Conservation (phyloP, 345 rosid species). For the Brassica rapa region DNA sequence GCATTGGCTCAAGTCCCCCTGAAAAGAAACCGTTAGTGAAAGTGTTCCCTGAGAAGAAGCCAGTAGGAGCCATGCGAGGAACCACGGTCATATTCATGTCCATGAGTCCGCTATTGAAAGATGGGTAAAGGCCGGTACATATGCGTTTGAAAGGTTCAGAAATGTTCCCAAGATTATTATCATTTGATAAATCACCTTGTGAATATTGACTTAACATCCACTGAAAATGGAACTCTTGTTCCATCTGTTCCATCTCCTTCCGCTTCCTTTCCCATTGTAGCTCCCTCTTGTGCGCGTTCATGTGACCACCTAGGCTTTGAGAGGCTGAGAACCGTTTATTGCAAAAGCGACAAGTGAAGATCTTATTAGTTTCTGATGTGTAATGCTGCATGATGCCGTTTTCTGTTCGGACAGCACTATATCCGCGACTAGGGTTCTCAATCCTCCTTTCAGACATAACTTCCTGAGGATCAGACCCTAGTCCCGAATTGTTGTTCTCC, state of each 20-base stretch:
- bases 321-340: conserved; percentile 54
- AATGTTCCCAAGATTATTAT: conserved; percentile 39
- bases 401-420: conserved; percentile 16
- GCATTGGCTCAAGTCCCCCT: neutral
- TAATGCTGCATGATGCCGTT: conserved; percentile 31
- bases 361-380: conserved; percentile 22
- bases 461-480: conserved; percentile 8
- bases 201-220: conserved; percentile 26
- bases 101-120: neutral
- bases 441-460: conserved; percentile 10
- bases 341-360: conserved; percentile 32
- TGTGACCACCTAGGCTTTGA: conserved; percentile 95
- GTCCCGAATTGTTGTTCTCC: neutral
- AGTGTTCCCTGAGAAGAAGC: conserved; percentile 12
- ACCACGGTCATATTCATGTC: neutral
- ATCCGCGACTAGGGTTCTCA: conserved; percentile 17
- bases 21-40: neutral
- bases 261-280: conserved; percentile 46
- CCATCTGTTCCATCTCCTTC: conserved; percentile 35
- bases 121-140: neutral
- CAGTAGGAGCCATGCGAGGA: conserved; percentile 31
- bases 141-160: conserved; percentile 14
- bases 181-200: conserved; percentile 33
- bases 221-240: neutral
- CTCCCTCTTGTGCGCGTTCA: conserved; percentile 88